Conservation (phyloP, 176 grass and related monocot species). For the Aegilops umbellulata region DNA sequence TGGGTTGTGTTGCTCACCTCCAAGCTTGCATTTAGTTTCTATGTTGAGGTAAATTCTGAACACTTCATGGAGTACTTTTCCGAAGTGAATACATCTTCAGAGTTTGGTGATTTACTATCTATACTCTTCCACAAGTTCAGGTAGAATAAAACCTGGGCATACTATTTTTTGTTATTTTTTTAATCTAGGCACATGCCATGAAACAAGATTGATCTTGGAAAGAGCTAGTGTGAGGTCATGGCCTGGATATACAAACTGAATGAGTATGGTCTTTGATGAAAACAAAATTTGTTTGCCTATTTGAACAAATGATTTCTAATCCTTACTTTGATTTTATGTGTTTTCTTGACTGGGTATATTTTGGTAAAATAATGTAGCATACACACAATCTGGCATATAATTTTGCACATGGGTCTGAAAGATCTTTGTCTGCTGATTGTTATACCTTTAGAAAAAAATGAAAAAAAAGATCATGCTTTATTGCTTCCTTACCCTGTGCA, state of each 20-base stretch:
- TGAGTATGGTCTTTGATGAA: neutral
- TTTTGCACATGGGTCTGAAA: neutral
- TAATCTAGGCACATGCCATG: neutral
- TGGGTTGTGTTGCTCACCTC: slow-evolving; percentile 63
- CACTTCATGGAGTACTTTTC: slow-evolving; percentile 15
- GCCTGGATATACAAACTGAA: neutral
- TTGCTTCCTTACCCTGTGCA: slow-evolving; percentile 7
- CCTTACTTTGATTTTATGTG: neutral
- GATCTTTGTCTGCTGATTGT: neutral
- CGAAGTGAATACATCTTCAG: neutral
- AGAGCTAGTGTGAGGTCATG: neutral
- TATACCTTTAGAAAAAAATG: neutral
- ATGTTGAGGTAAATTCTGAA: slow-evolving; percentile 64
- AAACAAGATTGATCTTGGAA: neutral
- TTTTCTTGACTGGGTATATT: neutral
- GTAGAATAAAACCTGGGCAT: neutral
- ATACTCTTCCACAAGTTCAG: neutral
- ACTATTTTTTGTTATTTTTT: neutral
- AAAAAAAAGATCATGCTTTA: neutral
- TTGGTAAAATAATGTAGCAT: neutral
- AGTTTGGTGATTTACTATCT: slow-evolving; percentile 11
- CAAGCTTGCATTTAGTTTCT: slow-evolving; percentile 82
- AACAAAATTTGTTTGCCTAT: neutral
- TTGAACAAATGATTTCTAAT: neutral
- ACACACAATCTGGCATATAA: neutral